Evolutionary conservation across 306 rosid species (phyloP).

Genomic region (Prunus campanulata): DNA sequence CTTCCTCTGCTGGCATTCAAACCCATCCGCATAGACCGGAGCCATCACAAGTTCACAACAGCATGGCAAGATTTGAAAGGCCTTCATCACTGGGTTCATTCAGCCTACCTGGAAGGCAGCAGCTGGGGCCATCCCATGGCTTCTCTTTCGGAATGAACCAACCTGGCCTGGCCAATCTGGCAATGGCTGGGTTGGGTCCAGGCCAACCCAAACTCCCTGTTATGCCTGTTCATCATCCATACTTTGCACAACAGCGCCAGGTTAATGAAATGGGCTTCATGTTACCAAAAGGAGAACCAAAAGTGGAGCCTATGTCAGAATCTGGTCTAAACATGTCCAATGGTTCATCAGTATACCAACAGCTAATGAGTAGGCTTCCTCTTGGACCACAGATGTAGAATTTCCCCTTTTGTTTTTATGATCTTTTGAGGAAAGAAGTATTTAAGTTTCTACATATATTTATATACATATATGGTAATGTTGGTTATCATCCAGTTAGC

Average conservation of each 20-base stretch:
- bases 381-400: constrained; percentile 84
- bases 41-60: constrained; percentile 56
- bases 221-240: constrained; percentile 69
- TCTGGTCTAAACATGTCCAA: constrained; percentile 52
- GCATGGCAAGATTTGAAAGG: constrained; percentile 64
- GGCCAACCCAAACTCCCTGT: constrained; percentile 56
- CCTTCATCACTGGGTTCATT: constrained; percentile 50
- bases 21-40: constrained; percentile 59
- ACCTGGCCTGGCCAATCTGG: constrained; percentile 52
- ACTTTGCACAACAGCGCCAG: constrained; percentile 51
- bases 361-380: constrained; percentile 80
- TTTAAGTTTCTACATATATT: neutral
- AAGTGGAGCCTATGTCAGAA: constrained; percentile 60
- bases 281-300: constrained; percentile 86
- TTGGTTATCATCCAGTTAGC: constrained; percentile 11
- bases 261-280: constrained; percentile 60
- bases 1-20: constrained; percentile 37
- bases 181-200: constrained; percentile 61
- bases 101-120: constrained; percentile 67
- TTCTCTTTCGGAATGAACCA: constrained; percentile 82
- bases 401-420: constrained; percentile 23
- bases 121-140: constrained; percentile 49
- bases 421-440: constrained; percentile 15
- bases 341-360: constrained; percentile 74
- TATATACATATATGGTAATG: neutral